A percentile compares a stretch with the other conserved stretches of the same genome.
These are phyloP conservation scores for Strobilomyces confusus DNA, from an alignment of 768 basidiomycete species.

Conservation along the genomic window DNA sequence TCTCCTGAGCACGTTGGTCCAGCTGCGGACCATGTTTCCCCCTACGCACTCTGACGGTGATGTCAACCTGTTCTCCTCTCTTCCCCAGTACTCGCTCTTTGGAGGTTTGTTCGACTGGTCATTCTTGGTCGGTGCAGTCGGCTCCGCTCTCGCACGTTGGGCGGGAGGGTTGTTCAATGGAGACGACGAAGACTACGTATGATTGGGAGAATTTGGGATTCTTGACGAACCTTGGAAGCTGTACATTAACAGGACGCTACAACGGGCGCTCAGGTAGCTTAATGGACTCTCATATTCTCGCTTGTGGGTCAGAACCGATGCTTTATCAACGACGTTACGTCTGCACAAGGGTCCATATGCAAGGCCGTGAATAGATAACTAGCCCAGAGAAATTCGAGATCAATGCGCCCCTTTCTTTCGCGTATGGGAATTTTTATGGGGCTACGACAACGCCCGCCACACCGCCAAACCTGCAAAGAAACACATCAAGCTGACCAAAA, in stretches of 20 bases:
- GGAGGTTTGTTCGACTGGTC: constrained; percentile 71
- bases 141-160: constrained; percentile 53
- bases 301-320: not conserved
- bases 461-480: constrained; percentile 71
- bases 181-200: constrained; percentile 14
- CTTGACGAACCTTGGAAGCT: not conserved
- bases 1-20: constrained; percentile 76
- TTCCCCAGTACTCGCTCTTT: constrained; percentile 72
- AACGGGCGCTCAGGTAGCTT: not conserved
- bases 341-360: not conserved
- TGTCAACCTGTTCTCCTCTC: constrained; percentile 62
- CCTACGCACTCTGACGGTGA: constrained; percentile 34
- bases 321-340: not conserved
- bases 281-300: not conserved
- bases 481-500: constrained; percentile 60
- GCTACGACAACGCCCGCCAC: constrained; percentile 62
- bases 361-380: constrained; percentile 10
- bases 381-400: not conserved
- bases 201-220: not conserved
- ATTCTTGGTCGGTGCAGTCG: constrained; percentile 57
- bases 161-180: constrained; percentile 33
- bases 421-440: not conserved
- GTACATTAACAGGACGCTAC: constrained; percentile 4
- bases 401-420: not conserved
- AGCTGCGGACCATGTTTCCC: constrained; percentile 79